Base-by-base conservation (phyloP, 2,329 filamentous ascomycete species). In the Colletotrichum spinosum region DNA sequence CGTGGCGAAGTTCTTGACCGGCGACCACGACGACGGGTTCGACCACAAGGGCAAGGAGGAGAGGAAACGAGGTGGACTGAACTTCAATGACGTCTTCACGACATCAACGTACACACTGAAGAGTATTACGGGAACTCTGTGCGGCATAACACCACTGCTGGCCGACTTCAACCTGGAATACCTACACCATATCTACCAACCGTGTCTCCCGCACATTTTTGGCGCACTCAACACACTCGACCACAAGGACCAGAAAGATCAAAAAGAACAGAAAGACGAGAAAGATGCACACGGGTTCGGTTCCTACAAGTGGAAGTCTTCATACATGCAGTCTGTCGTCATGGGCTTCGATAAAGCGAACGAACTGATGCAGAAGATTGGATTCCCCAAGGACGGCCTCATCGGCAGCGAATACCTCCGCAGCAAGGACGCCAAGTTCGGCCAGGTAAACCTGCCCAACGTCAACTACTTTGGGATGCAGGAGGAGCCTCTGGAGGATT, bases 401-500 rank as follows among this genome's bases (percentile, higher is more conserved):
- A 60, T 58, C 49, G 49, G 62, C 52, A 59, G 38, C 41, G 49
- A 46, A 6, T 51, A 55, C 17, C 44, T 56, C 33, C 42, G 54
- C 9, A 48, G 54, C 54, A 44, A 48, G 6, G 13, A 39, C 3
- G 58, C 60, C 15, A 54, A 66, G 15, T 61, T 57, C 37, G 58
- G 58, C 7, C 39, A 41, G 4, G 58, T 61, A 11, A 15, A 44
- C 44, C 45, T 61, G 39, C 57, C 69, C 8, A 67, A 66, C 39
- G 61, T 71, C 61, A 82, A 82, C 65, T 82, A 82, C 63, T 82
- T 81, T 68, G 80, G 80, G 63, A 80, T 70, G 55, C 70, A 79
- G 5, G 81, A 83, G 65, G 72, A 73, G 6, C 78, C 79, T 45
- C 70, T 80, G 1, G 75, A 75, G 65, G 78, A 80, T 49, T 66